Percentiles rank a stretch among this genome's conserved stretches.
These are phyloP conservation scores for Fusarium beomiforme DNA, from an alignment of 2,329 filamentous ascomycete species.

Conservation along the genomic window DNA sequence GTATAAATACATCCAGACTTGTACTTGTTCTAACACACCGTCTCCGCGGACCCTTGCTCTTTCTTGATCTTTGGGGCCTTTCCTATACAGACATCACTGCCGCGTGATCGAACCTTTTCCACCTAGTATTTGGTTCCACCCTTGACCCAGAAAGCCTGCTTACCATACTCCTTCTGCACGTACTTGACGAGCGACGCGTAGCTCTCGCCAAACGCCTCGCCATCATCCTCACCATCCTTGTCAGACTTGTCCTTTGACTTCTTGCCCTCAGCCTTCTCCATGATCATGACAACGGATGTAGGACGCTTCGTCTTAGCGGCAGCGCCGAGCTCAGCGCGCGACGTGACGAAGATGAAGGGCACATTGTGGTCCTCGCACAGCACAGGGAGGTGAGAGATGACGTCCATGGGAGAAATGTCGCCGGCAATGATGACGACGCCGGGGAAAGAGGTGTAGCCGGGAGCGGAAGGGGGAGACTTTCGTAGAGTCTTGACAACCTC, in stretches of 20 bases:
- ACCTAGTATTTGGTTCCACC: slow-evolving; percentile 46
- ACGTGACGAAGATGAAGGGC: slow-evolving; percentile 94
- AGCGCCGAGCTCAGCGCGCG: slow-evolving; percentile 90
- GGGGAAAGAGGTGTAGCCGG: slow-evolving; percentile 70
- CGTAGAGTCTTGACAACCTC: slow-evolving; percentile 98
- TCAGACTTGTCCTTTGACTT: slow-evolving; percentile 57
- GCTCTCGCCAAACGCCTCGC: slow-evolving; percentile 69
- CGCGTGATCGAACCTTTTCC: neutral
- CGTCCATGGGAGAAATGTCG: slow-evolving; percentile 98
- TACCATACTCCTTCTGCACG: slow-evolving; percentile 71
- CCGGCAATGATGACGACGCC: slow-evolving; percentile 91
- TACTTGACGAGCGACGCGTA: slow-evolving; percentile 74
- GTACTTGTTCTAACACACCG: slow-evolving; percentile 39
- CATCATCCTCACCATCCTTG: slow-evolving; percentile 59
- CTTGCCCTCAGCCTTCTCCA: slow-evolving; percentile 63
- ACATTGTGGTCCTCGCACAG: slow-evolving; percentile 98
- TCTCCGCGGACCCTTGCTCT: slow-evolving; percentile 3
- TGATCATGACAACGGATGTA: slow-evolving; percentile 94
- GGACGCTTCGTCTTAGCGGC: slow-evolving; percentile 95
- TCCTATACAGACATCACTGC: neutral
- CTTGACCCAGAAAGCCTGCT: slow-evolving; percentile 63
- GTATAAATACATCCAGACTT: slow-evolving; percentile 52
- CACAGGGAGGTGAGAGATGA: slow-evolving; percentile 97
- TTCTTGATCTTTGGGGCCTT: neutral
- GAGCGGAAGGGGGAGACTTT: slow-evolving; percentile 81